phyloP scores from a whole-genome alignment of 1,139 yeast genomes.

The Candida albicans region DNA sequence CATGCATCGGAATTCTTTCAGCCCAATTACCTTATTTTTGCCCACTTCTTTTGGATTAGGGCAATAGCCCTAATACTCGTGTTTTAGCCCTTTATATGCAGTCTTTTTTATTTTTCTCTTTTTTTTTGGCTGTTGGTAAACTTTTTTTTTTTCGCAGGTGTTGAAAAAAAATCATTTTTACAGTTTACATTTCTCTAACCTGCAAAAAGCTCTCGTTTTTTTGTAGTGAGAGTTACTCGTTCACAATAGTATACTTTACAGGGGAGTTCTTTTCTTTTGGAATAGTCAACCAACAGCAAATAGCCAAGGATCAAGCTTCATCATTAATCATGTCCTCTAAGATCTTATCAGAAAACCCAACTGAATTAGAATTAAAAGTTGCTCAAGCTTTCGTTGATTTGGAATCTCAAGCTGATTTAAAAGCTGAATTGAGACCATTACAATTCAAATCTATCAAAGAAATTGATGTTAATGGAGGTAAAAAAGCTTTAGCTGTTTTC shows the following conservation, averaged over 20 bases:
- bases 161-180: constrained; percentile 2
- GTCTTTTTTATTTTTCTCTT: background rate
- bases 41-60: no score
- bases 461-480: constrained; percentile 97
- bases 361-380: constrained; percentile 98
- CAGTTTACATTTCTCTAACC: constrained; percentile 9
- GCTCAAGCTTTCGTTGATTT: constrained; percentile 98
- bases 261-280: constrained; percentile 4
- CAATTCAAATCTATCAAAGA: constrained; percentile 99
- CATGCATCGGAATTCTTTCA: no score
- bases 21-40: no score
- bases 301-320: background rate
- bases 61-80: no score
- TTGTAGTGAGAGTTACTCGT: constrained; percentile 4
- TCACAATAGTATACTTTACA: constrained; percentile 4
- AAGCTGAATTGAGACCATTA: constrained; percentile 97
- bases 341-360: constrained; percentile 88
- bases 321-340: constrained; percentile 77
- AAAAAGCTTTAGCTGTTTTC: constrained; percentile 97
- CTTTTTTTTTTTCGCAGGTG: background rate
- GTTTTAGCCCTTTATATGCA: background rate
- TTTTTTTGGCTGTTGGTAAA: background rate
- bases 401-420: constrained; percentile 93
- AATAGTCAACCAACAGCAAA: background rate
- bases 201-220: constrained; percentile 10